Base-by-base conservation (phyloP, 805 yeast species). In the Lipomyces yamadae region DNA sequence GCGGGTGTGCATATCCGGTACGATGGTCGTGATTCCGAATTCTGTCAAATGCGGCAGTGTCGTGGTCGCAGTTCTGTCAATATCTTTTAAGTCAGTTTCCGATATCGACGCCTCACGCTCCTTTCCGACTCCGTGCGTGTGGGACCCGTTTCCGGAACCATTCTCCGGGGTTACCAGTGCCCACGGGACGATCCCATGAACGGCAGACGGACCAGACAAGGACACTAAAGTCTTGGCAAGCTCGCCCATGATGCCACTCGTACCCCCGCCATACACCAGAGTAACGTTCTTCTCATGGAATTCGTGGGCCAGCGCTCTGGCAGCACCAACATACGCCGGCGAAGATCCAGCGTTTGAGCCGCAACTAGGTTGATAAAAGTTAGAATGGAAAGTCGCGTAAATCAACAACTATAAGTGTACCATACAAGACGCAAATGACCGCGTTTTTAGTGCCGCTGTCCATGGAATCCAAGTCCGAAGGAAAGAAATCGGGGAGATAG, bases 201-300 rank as follows among this genome's bases (percentile, higher is more conserved):
- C 97, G 66, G 8, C 52, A 7, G 18, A 32, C 52, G 4, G 66
- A n/a, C 45, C 56, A 57, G 34, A 63, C 50, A 32, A 35, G 35
- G 13, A 65, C 54, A 70, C 70, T 2, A 71, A 65, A 2, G 72
- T 57, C 24, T 63, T 59, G 55, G 76, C 76, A 29, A 73, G 62
- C 8, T 68, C 61, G 29, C 76, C 76, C 73, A 72, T 73, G 33
- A 71, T 55, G 37, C 76, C 78, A 8, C 71, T 89, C 42, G 94
- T 87, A 29, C 97, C 97, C 52, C 97, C 97, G 58, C 97, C 97
- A 74, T 92, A 91, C 8, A 91, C 94, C 53, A 91, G 79, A 2
- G 91, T 91, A 88, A 91, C 90, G 63, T 84, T 81, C 61, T 81
- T 80, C 29, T 76, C 72, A 32, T 91, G 90, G 69, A 91, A 76